Evolutionary conservation across 106 monocot genomes (phyloP).

Genomic region (Platanthera guangdongensis): DNA sequence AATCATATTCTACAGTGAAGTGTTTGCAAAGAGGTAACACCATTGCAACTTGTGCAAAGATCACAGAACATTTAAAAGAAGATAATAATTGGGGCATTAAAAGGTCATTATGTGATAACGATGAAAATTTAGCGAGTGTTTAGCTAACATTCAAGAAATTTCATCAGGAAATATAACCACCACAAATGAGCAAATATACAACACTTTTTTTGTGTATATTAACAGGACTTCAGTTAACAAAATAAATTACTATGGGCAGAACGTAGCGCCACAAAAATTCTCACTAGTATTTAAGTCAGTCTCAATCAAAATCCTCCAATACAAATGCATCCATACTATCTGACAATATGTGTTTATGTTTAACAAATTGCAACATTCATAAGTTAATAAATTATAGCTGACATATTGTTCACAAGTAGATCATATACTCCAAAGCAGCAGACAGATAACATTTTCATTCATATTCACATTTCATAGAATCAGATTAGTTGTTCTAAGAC

Average conservation of each 20-base stretch:
- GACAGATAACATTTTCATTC: too few species aligned
- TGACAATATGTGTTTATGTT: background rate
- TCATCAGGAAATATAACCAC: background rate
- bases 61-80: background rate
- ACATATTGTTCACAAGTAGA: background rate
- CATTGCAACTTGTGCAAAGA: background rate
- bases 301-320: background rate
- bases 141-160: background rate
- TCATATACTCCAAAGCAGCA: background rate
- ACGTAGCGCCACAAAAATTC: background rate
- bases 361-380: background rate
- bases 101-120: background rate
- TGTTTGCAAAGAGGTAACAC: background rate
- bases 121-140: background rate
- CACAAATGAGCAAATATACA: background rate
- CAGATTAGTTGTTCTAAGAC: too few species aligned
- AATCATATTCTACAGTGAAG: slow-evolving; percentile 78
- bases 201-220: background rate
- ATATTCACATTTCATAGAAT: too few species aligned
- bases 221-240: background rate
- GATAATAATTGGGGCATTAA: background rate
- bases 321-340: background rate
- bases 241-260: background rate
- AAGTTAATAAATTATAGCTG: background rate
- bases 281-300: too few species aligned